Percentiles rank a stretch among this genome's conserved stretches.
These are phyloP conservation scores for Debaryomycetaceae sp. DNA, from an alignment of 1,139 yeast genomes.

Conservation along the genomic window DNA sequence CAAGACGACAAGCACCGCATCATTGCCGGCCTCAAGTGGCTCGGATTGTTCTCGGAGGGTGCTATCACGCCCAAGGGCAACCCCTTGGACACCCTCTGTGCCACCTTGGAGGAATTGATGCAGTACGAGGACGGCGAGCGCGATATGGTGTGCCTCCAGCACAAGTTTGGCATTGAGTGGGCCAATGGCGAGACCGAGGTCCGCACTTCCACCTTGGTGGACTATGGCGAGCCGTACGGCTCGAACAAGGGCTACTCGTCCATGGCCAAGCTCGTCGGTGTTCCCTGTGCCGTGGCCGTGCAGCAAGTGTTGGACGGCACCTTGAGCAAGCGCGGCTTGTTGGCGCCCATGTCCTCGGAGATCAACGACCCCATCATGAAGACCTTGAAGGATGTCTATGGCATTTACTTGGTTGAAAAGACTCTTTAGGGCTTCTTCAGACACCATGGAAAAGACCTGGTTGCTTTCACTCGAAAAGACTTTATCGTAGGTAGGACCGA, in stretches of 20 bases:
- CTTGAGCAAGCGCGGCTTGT: conserved; percentile 58
- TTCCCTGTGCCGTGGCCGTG: conserved; percentile 95
- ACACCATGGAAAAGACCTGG: too few species aligned
- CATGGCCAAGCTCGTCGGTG: conserved; percentile 98
- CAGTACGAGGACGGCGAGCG: conserved; percentile 94
- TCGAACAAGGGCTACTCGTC: conserved; percentile 74
- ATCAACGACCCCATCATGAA: conserved; percentile 85
- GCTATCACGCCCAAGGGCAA: conserved; percentile 81
- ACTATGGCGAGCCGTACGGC: conserved; percentile 65
- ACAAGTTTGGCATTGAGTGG: conserved; percentile 96
- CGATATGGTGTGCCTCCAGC: conserved; percentile 91
- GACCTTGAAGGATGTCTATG: conserved; percentile 81
- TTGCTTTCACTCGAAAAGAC: not conserved
- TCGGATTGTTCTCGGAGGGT: conserved; percentile 76
- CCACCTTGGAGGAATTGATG: conserved; percentile 90
- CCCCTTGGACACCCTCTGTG: conserved; percentile 93
- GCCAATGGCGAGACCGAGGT: conserved; percentile 83
- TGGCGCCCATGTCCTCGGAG: conserved; percentile 89
- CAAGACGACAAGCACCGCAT: conserved; percentile 80
- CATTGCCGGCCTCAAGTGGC: conserved; percentile 83
- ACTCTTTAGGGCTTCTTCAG: conserved; percentile 40
- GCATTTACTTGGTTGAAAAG: conserved; percentile 82
- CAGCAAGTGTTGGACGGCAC: conserved; percentile 79
- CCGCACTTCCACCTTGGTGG: conserved; percentile 92
- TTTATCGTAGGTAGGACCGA: not conserved